Evolutionary conservation across 1,139 yeast genomes (phyloP), one percentile per base, ranked within the genome.

Genomic region (Candida glucosophila): DNA sequence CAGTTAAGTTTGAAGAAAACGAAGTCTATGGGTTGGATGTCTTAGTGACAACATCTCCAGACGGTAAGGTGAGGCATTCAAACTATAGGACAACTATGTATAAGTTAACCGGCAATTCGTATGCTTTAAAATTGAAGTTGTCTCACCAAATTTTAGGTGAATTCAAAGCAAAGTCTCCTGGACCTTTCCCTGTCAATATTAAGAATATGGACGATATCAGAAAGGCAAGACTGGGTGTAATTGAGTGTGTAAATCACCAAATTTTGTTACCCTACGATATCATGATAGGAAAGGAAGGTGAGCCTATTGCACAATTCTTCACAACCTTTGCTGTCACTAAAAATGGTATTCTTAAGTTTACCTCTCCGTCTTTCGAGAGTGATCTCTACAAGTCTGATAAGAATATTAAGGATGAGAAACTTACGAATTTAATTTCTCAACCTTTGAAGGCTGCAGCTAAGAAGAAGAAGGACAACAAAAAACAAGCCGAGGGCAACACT

Each of bases 21-120:
- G 88, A 80, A 48, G 90, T 80, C 23, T 80, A 73, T 49, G 92
- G 90, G 26, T 61, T 80, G 42, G 92, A 80, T 45, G 67, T 80
- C 34, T 66, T 80, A 41, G 66, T 80, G 36, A 70, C 83, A 15
- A 65, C 85, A 26, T 73, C 78, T 12, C 69, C 63, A 30, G 74
- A 71, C 26, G 92, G 92, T 35, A 77, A 78, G 59, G 80, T 77
- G 35, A 69, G 71, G 49, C 57, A 59, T 35, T 62, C 77, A 27
- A 70, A 73, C 38, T 65, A 67, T 47, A 71, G 72, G 47, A 79
- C 92, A 36, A 70, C 86, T 21, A 63, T 81, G 41, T 80, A 69
- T 68, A 79, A 80, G 56, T 67, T 78, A 52, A 76, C 83, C 24
- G 86, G 82, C 36, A 67, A 58, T 46, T 65, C 71, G 20, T 80